Evolutionary conservation across 202 grass and related monocot genomes (phyloP), one percentile per base, ranked within the genome.

Genomic region (Tripidium arundinaceum): DNA sequence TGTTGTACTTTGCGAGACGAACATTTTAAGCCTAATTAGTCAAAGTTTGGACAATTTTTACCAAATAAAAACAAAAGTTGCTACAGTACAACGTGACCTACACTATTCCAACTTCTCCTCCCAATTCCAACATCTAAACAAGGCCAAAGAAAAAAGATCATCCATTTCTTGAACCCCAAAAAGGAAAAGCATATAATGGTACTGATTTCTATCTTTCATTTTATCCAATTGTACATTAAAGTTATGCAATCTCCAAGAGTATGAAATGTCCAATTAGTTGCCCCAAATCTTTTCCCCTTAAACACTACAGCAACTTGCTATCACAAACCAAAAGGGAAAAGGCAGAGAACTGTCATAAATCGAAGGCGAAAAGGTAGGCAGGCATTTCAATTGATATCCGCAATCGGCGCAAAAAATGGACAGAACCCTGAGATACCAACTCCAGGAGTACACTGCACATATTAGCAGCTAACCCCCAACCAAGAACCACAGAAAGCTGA

Each of bases 381-480:
- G 21, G 13, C 76, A 80, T 84, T 70, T 64, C 43, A 65, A 24
- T 16, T 61, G 5, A 15, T 16, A 2, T 16, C 11, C 7, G 22
- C 7, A 73, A 45, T n/a, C n/a, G n/a, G n/a, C n/a, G n/a, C n/a
- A n/a, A n/a, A n/a, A n/a, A n/a, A n/a, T n/a, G n/a, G n/a, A n/a
- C n/a, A n/a, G n/a, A n/a, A n/a, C n/a, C n/a, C n/a, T n/a, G n/a
- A n/a, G n/a, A n/a, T n/a, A n/a, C n/a, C n/a, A n/a, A n/a, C n/a
- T n/a, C n/a, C n/a, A n/a, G n/a, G n/a, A n/a, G n/a, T n/a, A n/a
- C n/a, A n/a, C n/a, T n/a, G n/a, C n/a, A n/a, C n/a, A n/a, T n/a
- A n/a, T 11, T 28, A 13, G 10, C 57, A 88, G 71, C 11, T 33
- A 62, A 62, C 31, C 22, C 66, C 34, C 46, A 85, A 70, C 43